phyloP scores from a whole-genome alignment of 1,284 basidiomycete genomes.

The Porogramme epimiltina region DNA sequence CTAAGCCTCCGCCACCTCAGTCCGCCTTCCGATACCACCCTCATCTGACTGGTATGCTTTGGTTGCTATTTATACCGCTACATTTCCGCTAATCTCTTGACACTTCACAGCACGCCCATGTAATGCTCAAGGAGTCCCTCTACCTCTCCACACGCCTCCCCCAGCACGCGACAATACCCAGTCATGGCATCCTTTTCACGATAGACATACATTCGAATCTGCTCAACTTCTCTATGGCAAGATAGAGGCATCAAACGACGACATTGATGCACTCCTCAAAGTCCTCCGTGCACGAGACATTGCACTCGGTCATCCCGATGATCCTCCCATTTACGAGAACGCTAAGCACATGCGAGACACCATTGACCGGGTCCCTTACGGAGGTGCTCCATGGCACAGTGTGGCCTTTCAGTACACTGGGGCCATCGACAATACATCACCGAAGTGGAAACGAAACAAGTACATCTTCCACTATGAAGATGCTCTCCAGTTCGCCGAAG shows the following conservation, averaged over 20 bases:
- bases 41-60: not conserved
- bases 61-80: too few relatives aligned
- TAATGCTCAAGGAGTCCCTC: slow-evolving; percentile 1
- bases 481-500: slow-evolving; percentile 1
- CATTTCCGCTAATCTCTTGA: not conserved
- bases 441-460: too few relatives aligned
- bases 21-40: not conserved
- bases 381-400: not conserved
- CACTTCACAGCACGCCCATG: not conserved
- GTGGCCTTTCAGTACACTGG: not conserved
- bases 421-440: too few relatives aligned
- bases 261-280: not conserved
- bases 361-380: not conserved
- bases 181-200: slow-evolving; percentile 14
- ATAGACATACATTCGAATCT: slow-evolving; percentile 7
- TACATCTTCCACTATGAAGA: slow-evolving; percentile 4
- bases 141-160: not conserved
- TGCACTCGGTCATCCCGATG: not conserved
- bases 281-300: not conserved
- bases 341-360: not conserved
- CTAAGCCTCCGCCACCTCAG: not conserved
- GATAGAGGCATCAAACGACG: not conserved
- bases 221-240: slow-evolving; percentile 4
- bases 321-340: not conserved
- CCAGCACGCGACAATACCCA: not conserved